Percentiles rank a stretch among this genome's conserved stretches.
Conservation (phyloP, 2,329 filamentous ascomycete species). For the Penicillium sp. region DNA sequence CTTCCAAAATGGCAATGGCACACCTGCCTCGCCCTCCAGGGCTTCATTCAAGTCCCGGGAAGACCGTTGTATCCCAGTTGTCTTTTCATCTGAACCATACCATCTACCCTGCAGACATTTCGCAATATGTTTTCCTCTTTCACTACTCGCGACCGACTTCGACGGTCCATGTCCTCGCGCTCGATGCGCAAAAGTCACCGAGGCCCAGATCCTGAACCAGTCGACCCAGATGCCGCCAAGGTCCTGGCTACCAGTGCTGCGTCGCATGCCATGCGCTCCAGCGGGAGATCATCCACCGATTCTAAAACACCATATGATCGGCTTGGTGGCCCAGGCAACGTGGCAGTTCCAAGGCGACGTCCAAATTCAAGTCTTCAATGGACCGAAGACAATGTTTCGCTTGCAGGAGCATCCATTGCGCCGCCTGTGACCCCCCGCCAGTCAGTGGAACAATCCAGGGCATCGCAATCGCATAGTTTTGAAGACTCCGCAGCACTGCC, state of each 20-base stretch:
- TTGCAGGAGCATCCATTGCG: neutral
- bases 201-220: conserved; percentile 20
- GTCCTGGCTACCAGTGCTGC: conserved; percentile 40
- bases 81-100: conserved; percentile 12
- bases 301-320: conserved; percentile 27
- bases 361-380: conserved; percentile 14
- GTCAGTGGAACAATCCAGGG: conserved; percentile 1
- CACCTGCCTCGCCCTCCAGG: too few relatives aligned
- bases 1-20: neutral
- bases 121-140: conserved; percentile 26
- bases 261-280: conserved; percentile 39
- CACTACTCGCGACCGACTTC: conserved; percentile 28
- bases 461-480: conserved; percentile 3
- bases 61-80: too few relatives aligned
- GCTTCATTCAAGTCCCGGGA: too few relatives aligned
- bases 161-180: conserved; percentile 37
- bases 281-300: conserved; percentile 25
- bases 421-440: conserved; percentile 3
- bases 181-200: conserved; percentile 31
- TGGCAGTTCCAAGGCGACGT: conserved; percentile 25
- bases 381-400: conserved; percentile 10
- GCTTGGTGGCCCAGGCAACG: conserved; percentile 24
- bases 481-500: conserved; percentile 19
- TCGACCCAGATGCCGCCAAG: conserved; percentile 29
- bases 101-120: conserved; percentile 24